Percentiles rank a stretch among this genome's conserved stretches.
These are phyloP conservation scores for Cryphonectria carpinicola DNA, from an alignment of 2,329 filamentous ascomycete genomes.

Conservation along the genomic window DNA sequence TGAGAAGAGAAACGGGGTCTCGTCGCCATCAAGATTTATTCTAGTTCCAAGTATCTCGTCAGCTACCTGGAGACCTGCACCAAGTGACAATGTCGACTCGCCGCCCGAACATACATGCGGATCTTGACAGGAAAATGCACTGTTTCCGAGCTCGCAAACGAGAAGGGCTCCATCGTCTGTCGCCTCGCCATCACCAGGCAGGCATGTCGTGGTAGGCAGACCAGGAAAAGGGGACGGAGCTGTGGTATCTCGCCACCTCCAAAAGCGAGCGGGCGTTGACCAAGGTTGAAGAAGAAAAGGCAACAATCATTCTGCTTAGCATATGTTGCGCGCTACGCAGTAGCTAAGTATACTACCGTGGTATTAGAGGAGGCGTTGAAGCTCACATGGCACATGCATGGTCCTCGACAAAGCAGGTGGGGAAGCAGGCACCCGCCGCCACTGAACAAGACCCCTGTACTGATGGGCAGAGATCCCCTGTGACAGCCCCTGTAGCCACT, in stretches of 20 bases:
- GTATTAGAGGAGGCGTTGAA: background rate
- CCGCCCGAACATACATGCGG: constrained; percentile 56
- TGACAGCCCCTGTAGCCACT: background rate
- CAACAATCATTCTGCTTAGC: background rate
- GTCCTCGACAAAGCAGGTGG: background rate
- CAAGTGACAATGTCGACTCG: too few species aligned
- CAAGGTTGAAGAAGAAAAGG: background rate
- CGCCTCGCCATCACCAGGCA: constrained; percentile 16
- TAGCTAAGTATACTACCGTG: background rate
- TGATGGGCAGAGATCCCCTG: background rate
- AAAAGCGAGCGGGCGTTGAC: background rate
- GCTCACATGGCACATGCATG: background rate
- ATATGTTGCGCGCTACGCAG: background rate
- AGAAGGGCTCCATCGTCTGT: constrained; percentile 83
- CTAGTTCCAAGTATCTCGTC: constrained; percentile 44
- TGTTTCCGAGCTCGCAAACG: constrained; percentile 87
- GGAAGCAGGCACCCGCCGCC: background rate
- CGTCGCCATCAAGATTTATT: constrained; percentile 77
- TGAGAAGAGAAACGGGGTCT: constrained; percentile 75
- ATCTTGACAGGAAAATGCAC: constrained; percentile 74
- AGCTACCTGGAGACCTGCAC: background rate
- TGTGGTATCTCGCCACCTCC: background rate
- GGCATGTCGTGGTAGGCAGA: background rate
- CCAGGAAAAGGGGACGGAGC: background rate
- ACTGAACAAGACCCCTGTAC: background rate